These are phyloP conservation scores for Mucor circinelloides DNA, from an alignment of 371 early-diverging fungal genomes.

Conservation along the genomic window DNA sequence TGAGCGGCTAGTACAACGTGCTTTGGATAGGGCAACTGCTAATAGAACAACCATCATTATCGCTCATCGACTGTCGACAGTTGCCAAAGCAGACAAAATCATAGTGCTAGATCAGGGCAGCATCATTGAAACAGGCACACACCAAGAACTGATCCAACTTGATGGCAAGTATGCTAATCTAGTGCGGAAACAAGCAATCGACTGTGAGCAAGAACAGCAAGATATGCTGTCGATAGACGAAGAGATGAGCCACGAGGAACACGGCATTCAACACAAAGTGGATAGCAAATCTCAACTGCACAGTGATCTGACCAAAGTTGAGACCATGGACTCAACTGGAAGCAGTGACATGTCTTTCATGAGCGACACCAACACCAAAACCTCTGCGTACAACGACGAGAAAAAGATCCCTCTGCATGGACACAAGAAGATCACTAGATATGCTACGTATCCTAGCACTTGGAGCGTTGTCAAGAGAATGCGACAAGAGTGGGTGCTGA, in stretches of 20 bases:
- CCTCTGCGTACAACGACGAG: constrained; percentile 42
- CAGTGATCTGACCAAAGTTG: not conserved
- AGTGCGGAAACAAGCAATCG: constrained; percentile 43
- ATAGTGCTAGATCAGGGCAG: constrained; percentile 69
- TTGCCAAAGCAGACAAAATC: constrained; percentile 77
- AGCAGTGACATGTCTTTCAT: constrained; percentile 6
- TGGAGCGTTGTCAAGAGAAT: constrained; percentile 28
- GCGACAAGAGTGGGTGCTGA: constrained; percentile 35
- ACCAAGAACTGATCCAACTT: constrained; percentile 47
- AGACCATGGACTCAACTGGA: not conserved
- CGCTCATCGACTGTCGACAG: constrained; percentile 82
- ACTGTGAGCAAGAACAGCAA: not conserved
- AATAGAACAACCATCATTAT: constrained; percentile 86
- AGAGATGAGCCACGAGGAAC: constrained; percentile 15
- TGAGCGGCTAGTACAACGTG: constrained; percentile 78
- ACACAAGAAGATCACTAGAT: constrained; percentile 19
- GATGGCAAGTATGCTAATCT: constrained; percentile 48
- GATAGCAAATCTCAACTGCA: not conserved
- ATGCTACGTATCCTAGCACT: constrained; percentile 28
- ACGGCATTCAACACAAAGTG: no score
- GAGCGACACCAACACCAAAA: constrained; percentile 39
- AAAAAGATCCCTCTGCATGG: not conserved
- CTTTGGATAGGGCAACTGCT: constrained; percentile 67
- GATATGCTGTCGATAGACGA: constrained; percentile 5
- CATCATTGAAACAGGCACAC: constrained; percentile 69